phyloP scores from a whole-genome alignment of 2,329 filamentous ascomycete genomes.

The Fusarium kyushuense region DNA sequence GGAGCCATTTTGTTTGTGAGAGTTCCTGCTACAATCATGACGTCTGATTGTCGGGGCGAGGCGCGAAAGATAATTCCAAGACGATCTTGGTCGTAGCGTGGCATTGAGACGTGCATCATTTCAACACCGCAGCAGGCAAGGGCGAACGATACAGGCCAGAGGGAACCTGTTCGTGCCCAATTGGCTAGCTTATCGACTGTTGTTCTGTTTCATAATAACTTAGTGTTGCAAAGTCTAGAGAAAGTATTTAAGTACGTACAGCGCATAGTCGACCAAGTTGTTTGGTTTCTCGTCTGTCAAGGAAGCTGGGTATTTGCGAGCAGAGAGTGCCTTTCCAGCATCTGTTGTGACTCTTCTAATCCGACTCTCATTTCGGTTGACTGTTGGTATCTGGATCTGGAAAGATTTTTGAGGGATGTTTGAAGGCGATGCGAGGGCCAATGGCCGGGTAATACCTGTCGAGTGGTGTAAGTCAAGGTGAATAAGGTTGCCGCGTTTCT shows the following conservation, averaged over 20 bases:
- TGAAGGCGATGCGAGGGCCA: not conserved
- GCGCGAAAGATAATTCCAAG: constrained; percentile 76
- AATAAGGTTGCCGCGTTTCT: rapidly evolving
- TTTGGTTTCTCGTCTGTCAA: constrained; percentile 24
- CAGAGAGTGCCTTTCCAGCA: not conserved
- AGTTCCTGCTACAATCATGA: constrained; percentile 76
- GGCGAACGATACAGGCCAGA: constrained; percentile 72
- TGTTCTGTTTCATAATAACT: constrained; percentile 53
- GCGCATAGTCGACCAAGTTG: constrained; percentile 29
- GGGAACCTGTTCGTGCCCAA: constrained; percentile 69
- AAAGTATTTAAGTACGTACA: not conserved
- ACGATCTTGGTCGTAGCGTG: constrained; percentile 72
- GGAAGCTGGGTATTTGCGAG: not conserved
- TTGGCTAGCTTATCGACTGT: constrained; percentile 66
- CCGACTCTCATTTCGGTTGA: not conserved
- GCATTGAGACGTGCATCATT: constrained; percentile 74
- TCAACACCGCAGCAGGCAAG: constrained; percentile 72
- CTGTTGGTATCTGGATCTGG: rapidly evolving
- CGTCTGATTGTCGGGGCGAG: constrained; percentile 72
- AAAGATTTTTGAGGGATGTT: not conserved
- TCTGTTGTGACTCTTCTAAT: not conserved
- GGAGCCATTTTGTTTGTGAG: constrained; percentile 77
- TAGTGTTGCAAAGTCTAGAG: rapidly evolving
- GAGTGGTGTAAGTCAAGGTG: constrained; percentile 16
- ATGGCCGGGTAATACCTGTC: constrained; percentile 10